phyloP scores from a whole-genome alignment of 1,284 basidiomycete genomes.

The Ganoderma multipileum region DNA sequence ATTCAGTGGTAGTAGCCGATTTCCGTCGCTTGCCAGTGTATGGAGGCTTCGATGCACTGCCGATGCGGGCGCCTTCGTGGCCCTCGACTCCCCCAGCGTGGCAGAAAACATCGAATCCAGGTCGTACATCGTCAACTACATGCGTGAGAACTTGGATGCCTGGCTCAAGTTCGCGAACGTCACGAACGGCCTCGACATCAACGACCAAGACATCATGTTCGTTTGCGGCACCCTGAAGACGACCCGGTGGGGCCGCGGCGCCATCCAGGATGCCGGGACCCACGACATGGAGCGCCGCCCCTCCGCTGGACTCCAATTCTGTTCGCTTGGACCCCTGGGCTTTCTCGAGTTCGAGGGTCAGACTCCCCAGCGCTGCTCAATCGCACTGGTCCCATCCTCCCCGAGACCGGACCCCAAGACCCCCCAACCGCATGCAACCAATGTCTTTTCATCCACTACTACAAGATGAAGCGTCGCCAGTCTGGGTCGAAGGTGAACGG shows the following conservation, averaged over 20 bases:
- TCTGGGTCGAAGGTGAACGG: too few species aligned
- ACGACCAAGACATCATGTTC: slow-evolving; percentile 24
- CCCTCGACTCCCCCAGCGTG: too few species aligned
- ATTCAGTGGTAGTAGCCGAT: too few species aligned
- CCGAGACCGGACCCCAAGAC: too few species aligned
- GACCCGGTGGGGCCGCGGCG: slow-evolving; percentile 23
- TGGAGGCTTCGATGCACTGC: too few species aligned
- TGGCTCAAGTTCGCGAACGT: slow-evolving; percentile 33
- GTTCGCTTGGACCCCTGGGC: too few species aligned
- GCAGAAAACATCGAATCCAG: too few species aligned
- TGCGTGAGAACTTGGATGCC: slow-evolving; percentile 23
- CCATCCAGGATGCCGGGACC: slow-evolving; percentile 6
- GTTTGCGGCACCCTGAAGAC: slow-evolving; percentile 29
- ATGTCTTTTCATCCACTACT: slow-evolving; percentile 35
- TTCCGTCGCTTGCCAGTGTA: too few species aligned
- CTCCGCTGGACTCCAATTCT: background rate
- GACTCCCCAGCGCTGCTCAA: too few species aligned
- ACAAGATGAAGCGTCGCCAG: slow-evolving; percentile 29
- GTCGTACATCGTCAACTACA: slow-evolving; percentile 5
- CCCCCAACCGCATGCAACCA: background rate
- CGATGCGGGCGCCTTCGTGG: too few species aligned
- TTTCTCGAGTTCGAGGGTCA: too few species aligned
- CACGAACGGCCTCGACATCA: background rate
- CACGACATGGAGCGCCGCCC: background rate
- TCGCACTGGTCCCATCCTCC: too few species aligned